Base-by-base conservation (phyloP, 768 basidiomycete genomes). In the Crassisporium funariophilum region DNA sequence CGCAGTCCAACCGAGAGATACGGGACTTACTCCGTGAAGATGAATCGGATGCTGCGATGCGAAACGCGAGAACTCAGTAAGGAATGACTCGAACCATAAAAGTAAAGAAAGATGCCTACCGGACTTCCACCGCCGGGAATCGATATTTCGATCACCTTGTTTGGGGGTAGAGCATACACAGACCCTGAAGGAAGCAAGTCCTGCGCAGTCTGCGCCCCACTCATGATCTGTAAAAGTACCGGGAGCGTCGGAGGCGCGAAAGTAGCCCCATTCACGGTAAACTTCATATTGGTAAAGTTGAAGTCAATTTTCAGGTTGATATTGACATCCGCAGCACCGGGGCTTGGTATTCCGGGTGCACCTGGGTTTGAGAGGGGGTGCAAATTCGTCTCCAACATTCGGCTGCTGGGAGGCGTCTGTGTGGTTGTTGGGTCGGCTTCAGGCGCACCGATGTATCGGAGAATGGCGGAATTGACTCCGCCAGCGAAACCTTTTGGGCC, bases 201-300 rank as follows among this genome's bases (percentile, higher is more conserved):
- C 33, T 71, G 65, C 0, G 75, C 68, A 4, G 45, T 52, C 12
- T 60, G 58, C 2, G 67, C 65, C 11, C 77, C 77, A 43, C 71
- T 77, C 34, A 80, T 53, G 33, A 80, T 77, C 52, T 81, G 77
- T 12, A 80, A 65, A 5, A 82, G 60, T 2, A 77, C 74, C 0
- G 79, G 78, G 0, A 69, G 66, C 17, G 60, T 68, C 0, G 78
- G 76, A 2, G 72, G 61, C 10, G 45, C 44, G 24, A 62, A 70
- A 0, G 64, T 31, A 16, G 47, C 49, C 4, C 55, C 59, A 45
- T 53, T 57, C 17, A 60, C 39, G 12, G 34, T 36, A 35, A 53
- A 57, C 13, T 44, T n/a, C n/a, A n/a, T n/a, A n/a, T n/a, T n/a
- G n/a, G n/a, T n/a, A n/a, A n/a, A n/a, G n/a, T n/a, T n/a, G n/a